These are phyloP conservation scores for Eucalyptus marginata DNA, from an alignment of 345 rosid genomes.

Conservation along the genomic window DNA sequence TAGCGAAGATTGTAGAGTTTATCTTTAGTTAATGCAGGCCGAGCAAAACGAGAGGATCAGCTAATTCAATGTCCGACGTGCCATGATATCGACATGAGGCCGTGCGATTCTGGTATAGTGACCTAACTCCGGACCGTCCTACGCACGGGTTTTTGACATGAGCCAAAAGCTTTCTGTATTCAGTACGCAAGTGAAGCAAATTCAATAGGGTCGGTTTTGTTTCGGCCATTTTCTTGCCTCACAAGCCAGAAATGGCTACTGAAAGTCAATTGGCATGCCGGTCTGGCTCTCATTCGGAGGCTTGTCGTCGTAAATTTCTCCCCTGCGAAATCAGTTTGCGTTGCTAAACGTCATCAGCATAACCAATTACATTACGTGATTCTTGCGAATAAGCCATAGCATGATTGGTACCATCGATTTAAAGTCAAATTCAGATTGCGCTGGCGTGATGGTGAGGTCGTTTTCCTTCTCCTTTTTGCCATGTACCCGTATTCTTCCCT, in stretches of 20 bases:
- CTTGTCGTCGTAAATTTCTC: neutral
- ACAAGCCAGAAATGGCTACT: neutral
- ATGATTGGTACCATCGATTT: neutral
- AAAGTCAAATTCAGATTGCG: neutral
- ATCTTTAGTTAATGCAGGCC: neutral
- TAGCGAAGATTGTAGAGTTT: neutral
- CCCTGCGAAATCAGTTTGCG: neutral
- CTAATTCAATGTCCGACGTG: neutral
- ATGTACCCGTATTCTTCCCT: neutral
- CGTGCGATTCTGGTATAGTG: neutral
- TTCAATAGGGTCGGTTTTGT: neutral
- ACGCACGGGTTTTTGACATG: neutral
- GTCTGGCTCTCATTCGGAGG: neutral
- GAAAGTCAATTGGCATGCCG: neutral
- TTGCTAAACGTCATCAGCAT: neutral
- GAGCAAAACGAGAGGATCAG: neutral
- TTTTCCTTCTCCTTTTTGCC: neutral
- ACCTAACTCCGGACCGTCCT: neutral
- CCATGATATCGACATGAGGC: neutral
- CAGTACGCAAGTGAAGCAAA: neutral
- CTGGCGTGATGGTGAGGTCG: neutral
- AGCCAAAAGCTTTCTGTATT: neutral
- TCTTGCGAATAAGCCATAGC: neutral
- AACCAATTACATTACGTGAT: neutral
- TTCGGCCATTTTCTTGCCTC: neutral